phyloP scores from a whole-genome alignment of 108 stramenopile genomes.

The Cyclotella atomus region DNA sequence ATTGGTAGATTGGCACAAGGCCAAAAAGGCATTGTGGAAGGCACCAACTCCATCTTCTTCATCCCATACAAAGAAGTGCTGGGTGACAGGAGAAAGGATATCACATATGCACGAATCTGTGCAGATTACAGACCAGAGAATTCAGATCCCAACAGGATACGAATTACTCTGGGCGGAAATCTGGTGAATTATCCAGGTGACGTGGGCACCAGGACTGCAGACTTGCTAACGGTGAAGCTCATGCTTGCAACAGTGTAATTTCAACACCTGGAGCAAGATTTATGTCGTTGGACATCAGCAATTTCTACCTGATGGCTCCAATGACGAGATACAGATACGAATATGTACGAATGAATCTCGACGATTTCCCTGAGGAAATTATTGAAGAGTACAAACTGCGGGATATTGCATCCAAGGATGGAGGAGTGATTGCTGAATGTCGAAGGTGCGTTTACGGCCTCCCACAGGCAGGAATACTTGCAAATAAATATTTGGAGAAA shows the following conservation, averaged over 20 bases:
- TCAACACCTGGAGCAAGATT: slow-evolving; percentile 26
- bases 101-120: not conserved
- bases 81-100: not conserved
- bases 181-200: slow-evolving; percentile 32
- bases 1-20: not conserved
- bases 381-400: slow-evolving; percentile 36
- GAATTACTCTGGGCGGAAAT: not conserved
- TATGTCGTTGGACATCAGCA: slow-evolving; percentile 43
- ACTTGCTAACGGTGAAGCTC: slow-evolving; percentile 48
- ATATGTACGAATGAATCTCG: slow-evolving; percentile 35
- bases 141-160: not conserved
- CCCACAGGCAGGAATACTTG: slow-evolving; percentile 5
- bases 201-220: slow-evolving; percentile 33
- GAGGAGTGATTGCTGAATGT: too few relatives aligned
- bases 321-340: slow-evolving; percentile 26
- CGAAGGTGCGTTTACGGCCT: too few relatives aligned
- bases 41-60: not conserved
- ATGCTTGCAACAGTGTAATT: slow-evolving; percentile 57
- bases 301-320: slow-evolving; percentile 35
- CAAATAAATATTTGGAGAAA: slow-evolving; percentile 3
- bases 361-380: slow-evolving; percentile 35
- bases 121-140: not conserved
- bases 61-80: not conserved
- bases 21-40: not conserved
- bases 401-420: slow-evolving; percentile 6